These are phyloP conservation scores for Phytomonas francai DNA, from an alignment of 208 protist genomes.

Conservation along the genomic window DNA sequence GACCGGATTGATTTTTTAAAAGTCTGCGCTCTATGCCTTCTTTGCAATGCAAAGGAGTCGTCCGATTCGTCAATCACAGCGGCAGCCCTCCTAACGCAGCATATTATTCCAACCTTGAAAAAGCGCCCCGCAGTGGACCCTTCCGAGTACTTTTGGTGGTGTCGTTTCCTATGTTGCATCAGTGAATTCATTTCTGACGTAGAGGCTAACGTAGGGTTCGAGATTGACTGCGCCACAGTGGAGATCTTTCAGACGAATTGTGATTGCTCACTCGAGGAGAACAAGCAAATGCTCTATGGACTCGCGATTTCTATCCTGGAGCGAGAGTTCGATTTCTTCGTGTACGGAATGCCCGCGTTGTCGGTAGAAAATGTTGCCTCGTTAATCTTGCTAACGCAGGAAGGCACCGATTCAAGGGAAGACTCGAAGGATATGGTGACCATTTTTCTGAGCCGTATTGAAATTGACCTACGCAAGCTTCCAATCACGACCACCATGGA, in stretches of 20 bases:
- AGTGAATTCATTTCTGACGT: slow-evolving; percentile 12
- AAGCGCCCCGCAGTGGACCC: neutral
- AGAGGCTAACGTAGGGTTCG: slow-evolving; percentile 10
- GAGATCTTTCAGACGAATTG: slow-evolving; percentile 1
- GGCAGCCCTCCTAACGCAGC: slow-evolving; percentile 2
- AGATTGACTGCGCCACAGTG: slow-evolving; percentile 14
- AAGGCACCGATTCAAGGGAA: too few relatives aligned
- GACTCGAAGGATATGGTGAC: too few relatives aligned
- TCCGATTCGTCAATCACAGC: too few relatives aligned
- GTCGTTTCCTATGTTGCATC: slow-evolving; percentile 23
- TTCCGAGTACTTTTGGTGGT: slow-evolving; percentile 22
- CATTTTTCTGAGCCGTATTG: too few relatives aligned
- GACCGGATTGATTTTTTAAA: too few relatives aligned
- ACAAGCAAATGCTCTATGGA: slow-evolving; percentile 4
- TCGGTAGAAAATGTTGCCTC: too few relatives aligned
- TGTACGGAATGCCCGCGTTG: slow-evolving; percentile 9
- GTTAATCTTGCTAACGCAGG: too few relatives aligned
- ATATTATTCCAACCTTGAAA: slow-evolving; percentile 11
- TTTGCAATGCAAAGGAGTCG: slow-evolving; percentile 2
- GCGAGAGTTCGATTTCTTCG: slow-evolving; percentile 27
- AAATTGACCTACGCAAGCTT: too few relatives aligned
- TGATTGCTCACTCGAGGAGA: too few relatives aligned
- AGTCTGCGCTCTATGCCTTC: slow-evolving; percentile 18
- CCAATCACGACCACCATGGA: too few relatives aligned
- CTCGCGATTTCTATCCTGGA: slow-evolving; percentile 13